These are phyloP conservation scores for Wallacemonas sp. DNA, from an alignment of 208 protist species.

Conservation along the genomic window DNA sequence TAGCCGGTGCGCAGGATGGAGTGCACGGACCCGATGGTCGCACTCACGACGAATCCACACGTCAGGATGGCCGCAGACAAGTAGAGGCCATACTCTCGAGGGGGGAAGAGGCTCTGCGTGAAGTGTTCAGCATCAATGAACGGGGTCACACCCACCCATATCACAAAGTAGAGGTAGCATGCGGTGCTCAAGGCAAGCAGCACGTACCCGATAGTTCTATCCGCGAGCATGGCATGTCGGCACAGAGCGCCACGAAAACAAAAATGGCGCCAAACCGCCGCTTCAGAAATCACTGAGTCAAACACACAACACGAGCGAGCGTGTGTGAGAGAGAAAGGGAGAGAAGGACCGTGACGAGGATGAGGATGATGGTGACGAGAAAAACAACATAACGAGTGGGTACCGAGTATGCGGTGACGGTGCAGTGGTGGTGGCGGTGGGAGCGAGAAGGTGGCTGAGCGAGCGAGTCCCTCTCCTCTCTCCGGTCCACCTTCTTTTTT, in stretches of 20 bases:
- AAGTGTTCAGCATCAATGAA: constrained; percentile 82
- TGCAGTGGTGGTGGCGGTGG: too few species aligned
- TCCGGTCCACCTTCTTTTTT: too few species aligned
- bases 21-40: constrained; percentile 58
- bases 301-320: not conserved
- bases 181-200: constrained; percentile 42
- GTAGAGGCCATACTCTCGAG: constrained; percentile 73
- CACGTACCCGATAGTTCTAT: constrained; percentile 62
- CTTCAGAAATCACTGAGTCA: too few species aligned
- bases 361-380: constrained; percentile 4
- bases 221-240: constrained; percentile 52
- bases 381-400: not conserved
- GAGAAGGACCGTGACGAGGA: not conserved
- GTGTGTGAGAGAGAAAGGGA: not conserved
- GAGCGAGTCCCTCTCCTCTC: too few species aligned
- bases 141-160: constrained; percentile 83
- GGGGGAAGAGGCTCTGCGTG: constrained; percentile 69
- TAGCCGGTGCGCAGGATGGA: constrained; percentile 55
- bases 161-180: constrained; percentile 70
- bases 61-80: constrained; percentile 55
- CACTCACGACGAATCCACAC: constrained; percentile 24
- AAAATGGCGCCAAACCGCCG: too few species aligned
- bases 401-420: too few species aligned
- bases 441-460: too few species aligned
- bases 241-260: too few species aligned